Evolutionary conservation across 2,329 filamentous ascomycete species (phyloP).

Genomic region (Mycocentrospora acerina): DNA sequence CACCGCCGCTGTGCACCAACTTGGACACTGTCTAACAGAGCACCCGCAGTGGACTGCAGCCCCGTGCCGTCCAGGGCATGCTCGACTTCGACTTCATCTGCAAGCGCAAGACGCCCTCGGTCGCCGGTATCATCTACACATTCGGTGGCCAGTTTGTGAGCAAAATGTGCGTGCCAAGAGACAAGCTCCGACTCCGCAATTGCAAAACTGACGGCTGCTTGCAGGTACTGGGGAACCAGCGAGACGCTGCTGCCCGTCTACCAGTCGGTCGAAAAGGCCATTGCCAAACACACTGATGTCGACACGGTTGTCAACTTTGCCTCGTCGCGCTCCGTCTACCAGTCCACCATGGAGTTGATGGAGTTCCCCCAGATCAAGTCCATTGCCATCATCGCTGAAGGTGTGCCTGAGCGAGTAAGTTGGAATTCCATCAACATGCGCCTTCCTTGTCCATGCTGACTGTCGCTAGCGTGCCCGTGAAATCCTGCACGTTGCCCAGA

Average conservation of each 20-base stretch:
- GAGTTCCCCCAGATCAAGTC: constrained; percentile 95
- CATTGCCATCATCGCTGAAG: constrained; percentile 99
- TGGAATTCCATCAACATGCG: neutral
- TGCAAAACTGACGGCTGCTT: constrained; percentile 17
- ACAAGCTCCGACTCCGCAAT: constrained; percentile 2
- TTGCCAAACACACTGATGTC: constrained; percentile 94
- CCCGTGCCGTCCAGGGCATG: constrained; percentile 65
- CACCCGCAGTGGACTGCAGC: constrained; percentile 77
- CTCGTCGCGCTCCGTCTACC: constrained; percentile 97
- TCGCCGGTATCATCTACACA: constrained; percentile 99
- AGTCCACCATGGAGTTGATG: constrained; percentile 98
- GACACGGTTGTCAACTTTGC: constrained; percentile 99
- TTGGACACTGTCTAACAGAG: constrained; percentile 19
- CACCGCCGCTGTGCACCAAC: constrained; percentile 2
- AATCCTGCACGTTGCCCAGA: constrained; percentile 92
- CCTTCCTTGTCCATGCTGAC: constrained; percentile 13
- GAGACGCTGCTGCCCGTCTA: constrained; percentile 98
- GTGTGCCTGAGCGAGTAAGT: constrained; percentile 94
- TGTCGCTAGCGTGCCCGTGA: constrained; percentile 80
- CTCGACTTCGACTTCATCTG: constrained; percentile 99
- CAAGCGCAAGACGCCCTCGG: constrained; percentile 95
- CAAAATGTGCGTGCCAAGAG: constrained; percentile 73
- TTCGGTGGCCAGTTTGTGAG: constrained; percentile 99
- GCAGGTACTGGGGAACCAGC: constrained; percentile 95
- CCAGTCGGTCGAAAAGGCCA: constrained; percentile 88